Percentiles rank a stretch among this genome's conserved stretches.
phyloP scores from a whole-genome alignment of 805 yeast species.

The Candida takata region DNA sequence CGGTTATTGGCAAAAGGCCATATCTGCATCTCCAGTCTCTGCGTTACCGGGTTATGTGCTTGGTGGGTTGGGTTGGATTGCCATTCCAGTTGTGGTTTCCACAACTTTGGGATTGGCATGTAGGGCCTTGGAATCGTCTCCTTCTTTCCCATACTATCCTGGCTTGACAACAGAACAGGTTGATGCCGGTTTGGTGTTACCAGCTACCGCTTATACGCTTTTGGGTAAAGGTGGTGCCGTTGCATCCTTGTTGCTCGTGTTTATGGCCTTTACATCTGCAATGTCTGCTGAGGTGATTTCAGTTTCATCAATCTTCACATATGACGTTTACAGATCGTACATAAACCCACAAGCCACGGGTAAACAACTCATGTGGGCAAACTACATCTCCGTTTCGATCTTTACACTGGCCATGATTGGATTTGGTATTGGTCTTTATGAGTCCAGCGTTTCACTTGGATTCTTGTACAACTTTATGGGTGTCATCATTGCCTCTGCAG shows the following conservation, averaged over 20 bases:
- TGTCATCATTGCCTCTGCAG: conserved; percentile 80
- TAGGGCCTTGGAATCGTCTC: conserved; percentile 59
- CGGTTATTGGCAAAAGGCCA: conserved; percentile 86
- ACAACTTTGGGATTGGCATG: conserved; percentile 87
- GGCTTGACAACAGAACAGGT: conserved; percentile 62
- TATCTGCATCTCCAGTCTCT: conserved; percentile 76
- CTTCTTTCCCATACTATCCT: conserved; percentile 79
- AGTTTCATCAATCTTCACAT: conserved; percentile 77
- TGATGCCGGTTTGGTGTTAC: conserved; percentile 70
- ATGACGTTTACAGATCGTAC: conserved; percentile 78
- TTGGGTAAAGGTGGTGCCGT: conserved; percentile 88
- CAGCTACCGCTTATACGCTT: conserved; percentile 67
- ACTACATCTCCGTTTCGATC: conserved; percentile 17
- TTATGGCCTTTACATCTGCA: conserved; percentile 92
- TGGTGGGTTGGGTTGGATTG: conserved; percentile 90
- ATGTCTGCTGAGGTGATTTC: conserved; percentile 88
- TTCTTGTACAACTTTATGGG: conserved; percentile 87
- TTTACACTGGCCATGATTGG: conserved; percentile 66
- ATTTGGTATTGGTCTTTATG: conserved; percentile 73
- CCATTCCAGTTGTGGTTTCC: conserved; percentile 77
- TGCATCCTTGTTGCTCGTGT: conserved; percentile 68
- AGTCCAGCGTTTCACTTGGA: conserved; percentile 82
- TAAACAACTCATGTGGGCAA: conserved; percentile 48
- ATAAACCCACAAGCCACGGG: conserved; percentile 75
- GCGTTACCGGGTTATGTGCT: conserved; percentile 82